These are phyloP conservation scores for Paracamarosporium sp. DNA, from an alignment of 2,329 filamentous ascomycete species.

Conservation along the genomic window DNA sequence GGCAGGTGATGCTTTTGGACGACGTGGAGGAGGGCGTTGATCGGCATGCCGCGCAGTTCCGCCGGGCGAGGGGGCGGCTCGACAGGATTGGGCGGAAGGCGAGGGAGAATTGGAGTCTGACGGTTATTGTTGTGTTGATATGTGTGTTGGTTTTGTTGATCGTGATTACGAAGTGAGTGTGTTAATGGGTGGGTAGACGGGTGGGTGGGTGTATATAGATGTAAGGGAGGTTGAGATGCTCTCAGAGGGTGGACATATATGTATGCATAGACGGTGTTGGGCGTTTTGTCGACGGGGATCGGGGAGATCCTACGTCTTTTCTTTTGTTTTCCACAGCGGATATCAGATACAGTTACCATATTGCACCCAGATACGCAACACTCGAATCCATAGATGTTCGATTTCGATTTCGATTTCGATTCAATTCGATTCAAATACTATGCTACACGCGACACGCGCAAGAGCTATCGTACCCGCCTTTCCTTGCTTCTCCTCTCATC, in stretches of 20 bases:
- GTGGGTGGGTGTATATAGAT: neutral
- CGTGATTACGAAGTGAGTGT: conserved; percentile 60
- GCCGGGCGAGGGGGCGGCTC: conserved; percentile 75
- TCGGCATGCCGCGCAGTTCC: conserved; percentile 76
- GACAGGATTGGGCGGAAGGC: conserved; percentile 76
- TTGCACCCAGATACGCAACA: neutral
- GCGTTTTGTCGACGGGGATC: too few relatives aligned
- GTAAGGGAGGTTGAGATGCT: neutral
- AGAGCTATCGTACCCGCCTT: neutral
- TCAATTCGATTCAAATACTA: neutral
- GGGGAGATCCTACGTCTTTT: too few relatives aligned
- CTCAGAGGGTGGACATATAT: neutral
- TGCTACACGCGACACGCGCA: neutral
- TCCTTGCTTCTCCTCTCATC: neutral
- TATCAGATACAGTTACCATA: too few relatives aligned
- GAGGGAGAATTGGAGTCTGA: conserved; percentile 87
- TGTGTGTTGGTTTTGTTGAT: conserved; percentile 83
- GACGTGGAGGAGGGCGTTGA: conserved; percentile 86
- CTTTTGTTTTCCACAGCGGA: too few relatives aligned
- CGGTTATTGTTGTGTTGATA: conserved; percentile 79
- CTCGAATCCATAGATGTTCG: too few relatives aligned
- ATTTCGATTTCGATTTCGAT: neutral
- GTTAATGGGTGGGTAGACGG: neutral
- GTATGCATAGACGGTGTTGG: conserved; percentile 1
- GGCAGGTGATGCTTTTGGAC: conserved; percentile 86